Evolutionary conservation across 768 basidiomycete species (phyloP).

Genomic region (Clathrus columnatus): DNA sequence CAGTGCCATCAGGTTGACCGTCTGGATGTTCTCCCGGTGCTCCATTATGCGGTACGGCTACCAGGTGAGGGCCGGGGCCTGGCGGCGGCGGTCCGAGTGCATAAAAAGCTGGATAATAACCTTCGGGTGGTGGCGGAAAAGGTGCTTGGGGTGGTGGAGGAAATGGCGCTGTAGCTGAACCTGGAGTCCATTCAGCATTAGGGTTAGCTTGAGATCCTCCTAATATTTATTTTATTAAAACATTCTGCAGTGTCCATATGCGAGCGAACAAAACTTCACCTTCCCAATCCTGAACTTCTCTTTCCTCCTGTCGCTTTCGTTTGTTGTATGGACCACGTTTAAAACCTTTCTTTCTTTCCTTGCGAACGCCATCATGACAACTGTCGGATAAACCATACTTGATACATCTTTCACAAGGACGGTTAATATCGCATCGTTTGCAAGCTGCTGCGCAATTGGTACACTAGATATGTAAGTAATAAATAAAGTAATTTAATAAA

Average conservation of each 20-base stretch:
- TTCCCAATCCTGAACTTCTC: conserved; percentile 8
- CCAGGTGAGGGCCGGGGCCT: conserved; percentile 8
- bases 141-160: conserved; percentile 3
- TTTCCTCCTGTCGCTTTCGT: conserved; percentile 33
- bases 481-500: not conserved
- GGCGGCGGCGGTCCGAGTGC: conserved; percentile 3
- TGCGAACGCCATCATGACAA: conserved; percentile 54
- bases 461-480: conserved; percentile 27
- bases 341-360: conserved; percentile 55
- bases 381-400: conserved; percentile 51
- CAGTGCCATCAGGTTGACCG: not conserved
- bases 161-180: conserved; percentile 1
- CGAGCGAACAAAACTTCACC: not conserved
- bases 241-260: conserved; percentile 1
- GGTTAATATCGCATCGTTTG: conserved; percentile 48
- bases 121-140: conserved; percentile 8
- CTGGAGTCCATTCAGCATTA: conserved; percentile 9
- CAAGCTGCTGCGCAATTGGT: conserved; percentile 51
- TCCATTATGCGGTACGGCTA: conserved; percentile 3
- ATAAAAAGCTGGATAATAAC: conserved; percentile 9
- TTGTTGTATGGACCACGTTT: conserved; percentile 50
- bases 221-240: conserved; percentile 1
- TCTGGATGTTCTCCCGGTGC: conserved; percentile 1
- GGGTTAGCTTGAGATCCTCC: conserved; percentile 7
- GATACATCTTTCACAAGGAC: conserved; percentile 55